Evolutionary conservation across 257 asterid genomes (phyloP).

Genomic region (Solanum corneliomulleri): DNA sequence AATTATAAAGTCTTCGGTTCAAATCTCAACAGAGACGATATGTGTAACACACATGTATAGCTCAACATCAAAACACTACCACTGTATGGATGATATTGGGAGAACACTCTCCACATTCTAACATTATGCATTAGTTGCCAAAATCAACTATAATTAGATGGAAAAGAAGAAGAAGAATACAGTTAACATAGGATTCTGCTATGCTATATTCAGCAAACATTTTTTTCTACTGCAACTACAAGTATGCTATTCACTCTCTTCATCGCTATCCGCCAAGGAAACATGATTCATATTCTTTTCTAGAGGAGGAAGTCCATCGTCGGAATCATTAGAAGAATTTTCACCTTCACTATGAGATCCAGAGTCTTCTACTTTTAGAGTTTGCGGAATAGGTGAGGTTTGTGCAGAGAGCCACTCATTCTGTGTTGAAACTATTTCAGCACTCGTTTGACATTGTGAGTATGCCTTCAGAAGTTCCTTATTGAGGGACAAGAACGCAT

Average conservation of each 20-base stretch:
- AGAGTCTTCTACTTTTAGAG: slow-evolving; percentile 26
- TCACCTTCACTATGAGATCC: slow-evolving; percentile 23
- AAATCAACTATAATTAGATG: neutral
- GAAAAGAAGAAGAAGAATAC: neutral
- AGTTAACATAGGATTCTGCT: neutral
- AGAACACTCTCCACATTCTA: neutral
- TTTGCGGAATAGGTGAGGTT: slow-evolving; percentile 24
- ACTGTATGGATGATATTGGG: neutral
- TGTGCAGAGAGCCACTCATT: slow-evolving; percentile 79
- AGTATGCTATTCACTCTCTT: slow-evolving; percentile 38
- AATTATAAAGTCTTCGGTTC: neutral
- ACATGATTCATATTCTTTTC: slow-evolving; percentile 84
- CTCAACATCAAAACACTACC: neutral
- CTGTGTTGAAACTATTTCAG: slow-evolving; percentile 60
- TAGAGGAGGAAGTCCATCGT: slow-evolving; percentile 94
- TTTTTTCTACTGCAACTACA: neutral
- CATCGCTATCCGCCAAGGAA: slow-evolving; percentile 43
- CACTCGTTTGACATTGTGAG: slow-evolving; percentile 59
- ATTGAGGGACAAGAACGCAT: slow-evolving; percentile 85
- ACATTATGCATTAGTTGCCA: neutral
- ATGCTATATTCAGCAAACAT: neutral
- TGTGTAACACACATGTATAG: neutral
- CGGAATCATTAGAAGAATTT: slow-evolving; percentile 40
- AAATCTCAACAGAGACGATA: neutral
- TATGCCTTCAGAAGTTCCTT: slow-evolving; percentile 86